phyloP scores from a whole-genome alignment of 2,329 filamentous ascomycete species.

The Whalleya microplaca region DNA sequence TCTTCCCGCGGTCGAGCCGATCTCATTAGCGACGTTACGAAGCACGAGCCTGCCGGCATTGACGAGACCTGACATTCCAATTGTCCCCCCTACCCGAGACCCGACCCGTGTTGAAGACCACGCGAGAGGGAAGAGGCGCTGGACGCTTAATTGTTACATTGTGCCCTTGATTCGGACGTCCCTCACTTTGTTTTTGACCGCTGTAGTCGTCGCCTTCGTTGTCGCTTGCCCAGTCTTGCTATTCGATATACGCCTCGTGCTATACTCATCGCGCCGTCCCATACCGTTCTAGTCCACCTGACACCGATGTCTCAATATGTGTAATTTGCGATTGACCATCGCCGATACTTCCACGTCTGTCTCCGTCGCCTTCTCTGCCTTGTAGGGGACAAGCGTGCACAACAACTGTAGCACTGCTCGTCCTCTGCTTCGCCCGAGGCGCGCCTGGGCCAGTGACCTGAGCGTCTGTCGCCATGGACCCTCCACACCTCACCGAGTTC shows the following conservation, averaged over 20 bases:
- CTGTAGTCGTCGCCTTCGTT: conserved; percentile 8
- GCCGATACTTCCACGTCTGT: conserved; percentile 31
- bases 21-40: conserved; percentile 7
- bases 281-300: conserved; percentile 2
- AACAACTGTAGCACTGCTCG: conserved; percentile 30
- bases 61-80: conserved; percentile 28
- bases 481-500: conserved; percentile 67
- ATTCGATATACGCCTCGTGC: conserved; percentile 5
- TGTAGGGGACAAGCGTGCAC: conserved; percentile 34
- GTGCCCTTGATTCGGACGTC: conserved; percentile 22
- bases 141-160: conserved; percentile 19
- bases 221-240: conserved; percentile 13
- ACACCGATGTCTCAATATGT: conserved; percentile 39
- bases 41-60: conserved; percentile 15
- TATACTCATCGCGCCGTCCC: conserved; percentile 6
- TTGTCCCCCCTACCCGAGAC: conserved; percentile 15
- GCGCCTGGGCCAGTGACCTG: conserved; percentile 19
- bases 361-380: conserved; percentile 32
- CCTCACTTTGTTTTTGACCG: conserved; percentile 23
- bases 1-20: conserved; percentile 9
- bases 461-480: conserved; percentile 56
- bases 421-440: conserved; percentile 27
- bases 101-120: conserved; percentile 10
- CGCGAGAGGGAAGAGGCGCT: conserved; percentile 18
- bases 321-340: conserved; percentile 32